Base-by-base conservation (phyloP, 176 grass and related monocot species). In the Cymbopogon citratus region DNA sequence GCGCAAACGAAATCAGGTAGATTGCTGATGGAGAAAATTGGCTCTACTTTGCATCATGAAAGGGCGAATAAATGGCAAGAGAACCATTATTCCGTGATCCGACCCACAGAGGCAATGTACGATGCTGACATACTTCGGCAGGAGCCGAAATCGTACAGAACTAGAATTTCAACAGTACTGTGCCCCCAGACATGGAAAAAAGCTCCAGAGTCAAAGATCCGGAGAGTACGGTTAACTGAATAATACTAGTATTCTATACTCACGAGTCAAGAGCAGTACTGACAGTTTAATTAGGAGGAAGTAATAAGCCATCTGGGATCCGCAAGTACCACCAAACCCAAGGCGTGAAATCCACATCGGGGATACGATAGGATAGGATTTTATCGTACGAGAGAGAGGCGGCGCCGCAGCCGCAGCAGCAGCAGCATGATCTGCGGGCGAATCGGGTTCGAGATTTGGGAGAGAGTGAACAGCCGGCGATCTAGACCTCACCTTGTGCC, bases 181-280 rank as follows among this genome's bases (percentile, higher is more conserved):
- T 10, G 23, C 16, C 33, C n/a, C 34, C 1, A 19, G 45, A 40
- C 13, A 36, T 75, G 31, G n/a, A 43, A 45, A 51, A 77, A 12
- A 61, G 63, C 70, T 49, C n/a, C n/a, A 5, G 38, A 76, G 72
- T 62, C 71, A 85, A 77, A 70, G n/a, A 69, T 62, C 51, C 65
- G 27, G n/a, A 10, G 8, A 26, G 14, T 69, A 69, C 70, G 54
- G 60, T 0, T 60, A 57, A 46, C 33, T 75, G 51, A 59, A 57
- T 38, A 56, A 9, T 57, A 54, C 51, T 54, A n/a, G 0, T 54
- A 51, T 0, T 19, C 38, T 16, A 48, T 27, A 46, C 24, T 46
- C 12, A 41, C 12, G 14, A 21, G 18, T 54, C 2, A 56, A 56
- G 19, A 57, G 52, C 21, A 57, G 52, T 57, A 57, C 52, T 57